A percentile compares a stretch with the other conserved stretches of the same genome.
Evolutionary conservation across 2,329 filamentous ascomycete species (phyloP).

Genomic region (Metarhizium humberi): DNA sequence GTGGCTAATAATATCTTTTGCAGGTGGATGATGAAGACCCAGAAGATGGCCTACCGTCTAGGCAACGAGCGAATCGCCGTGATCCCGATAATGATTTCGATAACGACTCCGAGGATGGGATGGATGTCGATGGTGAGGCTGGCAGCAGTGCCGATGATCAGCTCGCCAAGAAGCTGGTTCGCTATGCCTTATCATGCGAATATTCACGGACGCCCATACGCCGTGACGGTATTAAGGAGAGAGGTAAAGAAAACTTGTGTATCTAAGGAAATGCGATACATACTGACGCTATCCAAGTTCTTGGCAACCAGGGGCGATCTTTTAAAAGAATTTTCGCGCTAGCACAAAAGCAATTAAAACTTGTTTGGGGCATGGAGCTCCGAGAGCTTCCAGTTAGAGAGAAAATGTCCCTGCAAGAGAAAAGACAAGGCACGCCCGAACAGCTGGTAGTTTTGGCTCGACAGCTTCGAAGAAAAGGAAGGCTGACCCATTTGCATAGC

Average conservation of each 20-base stretch:
- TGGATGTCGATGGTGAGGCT: slow-evolving; percentile 20
- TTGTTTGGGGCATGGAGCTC: slow-evolving; percentile 87
- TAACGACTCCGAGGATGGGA: slow-evolving; percentile 28
- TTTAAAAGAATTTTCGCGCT: slow-evolving; percentile 71
- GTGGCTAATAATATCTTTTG: background rate
- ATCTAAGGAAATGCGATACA: background rate
- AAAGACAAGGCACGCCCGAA: slow-evolving; percentile 53
- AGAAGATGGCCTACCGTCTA: slow-evolving; percentile 22
- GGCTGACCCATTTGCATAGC: slow-evolving; percentile 17
- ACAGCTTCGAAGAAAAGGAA: background rate
- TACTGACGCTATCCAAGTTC: slow-evolving; percentile 36
- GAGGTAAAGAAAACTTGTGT: slow-evolving; percentile 32
- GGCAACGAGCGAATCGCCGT: slow-evolving; percentile 20
- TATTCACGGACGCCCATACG: slow-evolving; percentile 51
- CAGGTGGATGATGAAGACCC: slow-evolving; percentile 20
- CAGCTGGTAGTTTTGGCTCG: too few relatives aligned
- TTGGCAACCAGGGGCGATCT: slow-evolving; percentile 57
- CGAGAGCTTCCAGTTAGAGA: slow-evolving; percentile 73
- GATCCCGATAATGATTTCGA: slow-evolving; percentile 22
- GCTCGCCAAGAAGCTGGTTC: slow-evolving; percentile 57
- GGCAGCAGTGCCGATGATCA: slow-evolving; percentile 36
- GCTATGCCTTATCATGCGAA: slow-evolving; percentile 58
- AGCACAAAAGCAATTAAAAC: slow-evolving; percentile 63
- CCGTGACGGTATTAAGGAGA: slow-evolving; percentile 53
- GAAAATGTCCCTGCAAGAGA: slow-evolving; percentile 70